phyloP scores from a whole-genome alignment of 176 grass and related monocot species.

The Bonia amplexicaulis region DNA sequence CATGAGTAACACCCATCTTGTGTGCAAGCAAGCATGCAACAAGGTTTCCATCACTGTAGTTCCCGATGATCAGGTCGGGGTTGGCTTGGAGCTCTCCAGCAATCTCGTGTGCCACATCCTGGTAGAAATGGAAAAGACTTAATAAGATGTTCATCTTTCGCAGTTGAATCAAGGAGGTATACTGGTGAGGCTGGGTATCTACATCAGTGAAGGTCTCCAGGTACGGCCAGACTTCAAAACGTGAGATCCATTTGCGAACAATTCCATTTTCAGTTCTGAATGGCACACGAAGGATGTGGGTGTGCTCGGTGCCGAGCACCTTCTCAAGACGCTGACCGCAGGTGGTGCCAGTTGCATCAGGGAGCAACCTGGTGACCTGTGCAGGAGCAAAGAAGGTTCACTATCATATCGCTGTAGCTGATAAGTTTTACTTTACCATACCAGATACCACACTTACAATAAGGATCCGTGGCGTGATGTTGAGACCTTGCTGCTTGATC shows the following conservation, averaged over 20 bases:
- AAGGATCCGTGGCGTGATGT: constrained; percentile 93
- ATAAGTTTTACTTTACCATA: not conserved
- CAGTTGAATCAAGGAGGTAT: not conserved
- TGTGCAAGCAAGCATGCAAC: constrained; percentile 90
- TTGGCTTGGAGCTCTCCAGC: constrained; percentile 89
- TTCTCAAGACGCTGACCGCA: constrained; percentile 95
- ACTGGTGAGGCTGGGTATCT: constrained; percentile 11
- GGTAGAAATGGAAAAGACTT: constrained; percentile 7
- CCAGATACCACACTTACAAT: constrained; percentile 62
- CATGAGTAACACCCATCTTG: constrained; percentile 92
- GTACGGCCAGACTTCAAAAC: constrained; percentile 99
- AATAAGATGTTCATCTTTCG: not conserved
- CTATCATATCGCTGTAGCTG: not conserved
- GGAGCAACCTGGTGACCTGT: constrained; percentile 91
- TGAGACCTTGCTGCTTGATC: constrained; percentile 94
- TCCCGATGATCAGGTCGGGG: constrained; percentile 93
- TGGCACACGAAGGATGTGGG: constrained; percentile 93
- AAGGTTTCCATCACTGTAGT: constrained; percentile 99
- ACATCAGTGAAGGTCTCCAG: constrained; percentile 95
- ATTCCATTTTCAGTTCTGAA: constrained; percentile 90
- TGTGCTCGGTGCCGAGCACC: constrained; percentile 94
- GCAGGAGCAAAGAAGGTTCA: not conserved
- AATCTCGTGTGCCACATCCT: constrained; percentile 96
- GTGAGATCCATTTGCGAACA: constrained; percentile 98
- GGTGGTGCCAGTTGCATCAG: constrained; percentile 89